Evolutionary conservation across 768 basidiomycete species (phyloP), one percentile per base, ranked within the genome.

Genomic region (Melanogaster broomeanus): DNA sequence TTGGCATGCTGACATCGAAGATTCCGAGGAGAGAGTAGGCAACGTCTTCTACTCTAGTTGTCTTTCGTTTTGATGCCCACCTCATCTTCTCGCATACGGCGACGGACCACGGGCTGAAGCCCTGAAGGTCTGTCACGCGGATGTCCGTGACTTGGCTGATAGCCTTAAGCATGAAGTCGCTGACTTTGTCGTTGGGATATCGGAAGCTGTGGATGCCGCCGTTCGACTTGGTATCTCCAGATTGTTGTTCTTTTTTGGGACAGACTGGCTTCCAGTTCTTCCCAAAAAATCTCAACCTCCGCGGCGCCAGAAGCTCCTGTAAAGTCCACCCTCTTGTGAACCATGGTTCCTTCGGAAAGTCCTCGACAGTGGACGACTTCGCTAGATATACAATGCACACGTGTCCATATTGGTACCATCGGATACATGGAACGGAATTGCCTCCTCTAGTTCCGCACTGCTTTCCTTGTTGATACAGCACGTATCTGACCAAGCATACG

Each of bases 401-500:
- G 11, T 28, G 27, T 2, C 63, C 63, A 48, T 63, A 53, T 13
- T 54, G 49, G 41, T 63, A 66, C 64, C 66, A 67, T 47, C 42
- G 37, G n/a, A 12, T 45, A 56, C 51, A 53, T 61, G 10, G 63
- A 68, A 15, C 60, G 35, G 52, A n/a, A 63, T 55, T 30, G 61
- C 63, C 18, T 66, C 63, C 39, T 65, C 65, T 24, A 70, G 50
- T 10, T 69, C 69, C 2, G 63, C 16, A 31, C 58, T 52, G 15
- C 38, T 63, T 42, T 65, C 64, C 50, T 57, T 64, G 51, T 65
- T 63, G 42, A 65, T 64, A 42, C 63, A 64, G 43, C 63, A 64
- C 7, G 56, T 64, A 28, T 64, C 63, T 46, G 63, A 35, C 64
- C 63, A 71, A 45, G 55, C 67, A 35, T 65, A 58, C 53, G 64